These are phyloP conservation scores for Sutorius australiensis DNA, from an alignment of 768 basidiomycete genomes.

Conservation along the genomic window DNA sequence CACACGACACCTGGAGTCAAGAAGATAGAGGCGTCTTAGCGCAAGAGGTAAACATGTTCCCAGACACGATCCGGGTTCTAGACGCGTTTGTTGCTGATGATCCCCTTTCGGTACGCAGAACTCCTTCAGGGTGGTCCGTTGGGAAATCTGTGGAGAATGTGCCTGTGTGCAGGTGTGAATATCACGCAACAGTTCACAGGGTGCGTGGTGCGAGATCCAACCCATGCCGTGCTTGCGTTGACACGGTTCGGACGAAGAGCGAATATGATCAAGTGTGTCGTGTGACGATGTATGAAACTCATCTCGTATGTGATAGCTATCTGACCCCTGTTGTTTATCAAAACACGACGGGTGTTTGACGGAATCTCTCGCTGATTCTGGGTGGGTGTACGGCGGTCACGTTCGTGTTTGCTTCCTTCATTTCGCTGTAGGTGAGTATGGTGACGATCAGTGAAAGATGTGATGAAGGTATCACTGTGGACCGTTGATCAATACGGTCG, in stretches of 20 bases:
- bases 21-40: not conserved
- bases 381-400: not conserved
- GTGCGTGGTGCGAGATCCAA: not conserved
- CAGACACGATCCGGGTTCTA: not conserved
- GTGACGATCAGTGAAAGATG: not conserved
- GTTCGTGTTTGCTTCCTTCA: slow-evolving; percentile 2
- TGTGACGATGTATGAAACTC: not conserved
- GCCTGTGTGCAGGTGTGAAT: not conserved
- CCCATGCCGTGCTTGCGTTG: not conserved
- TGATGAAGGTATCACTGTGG: not conserved
- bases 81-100: too few species aligned
- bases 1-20: not conserved
- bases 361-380: not conserved
- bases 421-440: not conserved
- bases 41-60: not conserved
- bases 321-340: not conserved
- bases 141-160: not conserved
- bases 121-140: not conserved
- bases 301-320: not conserved
- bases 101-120: not conserved
- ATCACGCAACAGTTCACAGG: not conserved
- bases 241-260: not conserved
- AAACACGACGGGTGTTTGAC: not conserved
- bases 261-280: not conserved
- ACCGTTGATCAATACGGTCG: not conserved